phyloP scores from a whole-genome alignment of 495 filamentous ascomycete species.

The Parathielavia appendiculata region DNA sequence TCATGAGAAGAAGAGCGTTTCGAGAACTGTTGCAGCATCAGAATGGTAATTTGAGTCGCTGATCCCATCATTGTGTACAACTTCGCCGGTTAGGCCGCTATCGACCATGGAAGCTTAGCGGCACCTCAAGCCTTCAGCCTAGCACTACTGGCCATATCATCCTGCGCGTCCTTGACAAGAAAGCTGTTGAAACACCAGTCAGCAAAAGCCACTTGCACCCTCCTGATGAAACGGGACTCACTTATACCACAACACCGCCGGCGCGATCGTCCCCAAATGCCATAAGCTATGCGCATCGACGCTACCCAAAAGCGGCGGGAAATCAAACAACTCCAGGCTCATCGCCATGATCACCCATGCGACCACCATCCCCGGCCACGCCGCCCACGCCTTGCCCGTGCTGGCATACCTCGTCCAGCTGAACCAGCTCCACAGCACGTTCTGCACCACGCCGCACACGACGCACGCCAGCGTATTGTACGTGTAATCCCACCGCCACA shows the following conservation, averaged over 20 bases:
- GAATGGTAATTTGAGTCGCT: neutral
- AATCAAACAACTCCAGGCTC: conserved; percentile 92
- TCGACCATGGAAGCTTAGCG: too few species aligned
- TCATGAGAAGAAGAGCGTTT: neutral
- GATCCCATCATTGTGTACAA: neutral
- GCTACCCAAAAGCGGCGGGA: conserved; percentile 74
- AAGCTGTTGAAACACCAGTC: conserved; percentile 53
- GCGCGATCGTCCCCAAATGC: conserved; percentile 88
- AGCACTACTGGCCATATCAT: conserved; percentile 54
- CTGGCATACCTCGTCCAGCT: conserved; percentile 68
- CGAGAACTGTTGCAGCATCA: neutral
- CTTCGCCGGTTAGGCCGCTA: neutral
- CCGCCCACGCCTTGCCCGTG: conserved; percentile 66
- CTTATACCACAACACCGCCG: conserved; percentile 92
- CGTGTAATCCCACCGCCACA: conserved; percentile 86
- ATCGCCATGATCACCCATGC: conserved; percentile 89
- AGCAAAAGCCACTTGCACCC: neutral
- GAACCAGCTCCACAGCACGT: conserved; percentile 80
- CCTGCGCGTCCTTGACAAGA: conserved; percentile 69
- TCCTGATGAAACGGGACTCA: conserved; percentile 44
- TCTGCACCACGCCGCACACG: conserved; percentile 70
- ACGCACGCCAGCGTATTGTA: conserved; percentile 99
- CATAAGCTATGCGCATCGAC: conserved; percentile 94
- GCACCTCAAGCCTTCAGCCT: conserved; percentile 34
- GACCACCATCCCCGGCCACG: conserved; percentile 89